Percentiles rank a stretch among this genome's conserved stretches.
Conservation (phyloP, 176 grass and related monocot species). For the Avena eriantha region DNA sequence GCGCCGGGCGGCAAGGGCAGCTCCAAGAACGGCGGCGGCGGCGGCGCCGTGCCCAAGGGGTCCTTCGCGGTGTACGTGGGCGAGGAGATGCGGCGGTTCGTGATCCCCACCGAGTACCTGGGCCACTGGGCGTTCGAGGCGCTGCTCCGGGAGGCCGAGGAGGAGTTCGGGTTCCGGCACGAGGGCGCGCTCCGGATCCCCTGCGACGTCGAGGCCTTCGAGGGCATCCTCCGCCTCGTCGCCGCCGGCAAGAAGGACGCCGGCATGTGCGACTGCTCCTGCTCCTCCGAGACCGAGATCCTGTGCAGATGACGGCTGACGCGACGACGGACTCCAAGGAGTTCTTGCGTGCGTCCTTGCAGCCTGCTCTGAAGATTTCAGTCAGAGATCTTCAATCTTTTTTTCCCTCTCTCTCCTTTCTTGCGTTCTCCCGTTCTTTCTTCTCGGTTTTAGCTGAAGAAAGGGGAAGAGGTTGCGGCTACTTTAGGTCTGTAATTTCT, state of each 20-base stretch:
- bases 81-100: constrained; percentile 89
- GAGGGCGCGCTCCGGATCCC: constrained; percentile 88
- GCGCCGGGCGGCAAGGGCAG: constrained; percentile 28
- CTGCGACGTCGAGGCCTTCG: constrained; percentile 70
- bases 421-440: constrained; percentile 56
- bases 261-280: constrained; percentile 52
- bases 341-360: no score
- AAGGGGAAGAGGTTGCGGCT: constrained; percentile 56
- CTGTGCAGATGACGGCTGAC: constrained; percentile 58
- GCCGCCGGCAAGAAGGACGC: constrained; percentile 59
- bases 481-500: constrained; percentile 37
- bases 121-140: constrained; percentile 69
- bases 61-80: constrained; percentile 87
- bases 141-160: constrained; percentile 84
- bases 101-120: constrained; percentile 91
- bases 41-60: constrained; percentile 61
- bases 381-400: background rate
- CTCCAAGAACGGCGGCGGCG: constrained; percentile 35
- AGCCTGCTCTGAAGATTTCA: background rate
- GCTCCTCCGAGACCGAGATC: constrained; percentile 71
- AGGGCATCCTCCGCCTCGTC: constrained; percentile 65
- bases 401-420: constrained; percentile 51
- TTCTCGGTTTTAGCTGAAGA: constrained; percentile 56
- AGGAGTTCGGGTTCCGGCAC: constrained; percentile 93
- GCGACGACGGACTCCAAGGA: no score